These are phyloP conservation scores for Neurospora terricola DNA, from an alignment of 495 filamentous ascomycete genomes.

Conservation along the genomic window DNA sequence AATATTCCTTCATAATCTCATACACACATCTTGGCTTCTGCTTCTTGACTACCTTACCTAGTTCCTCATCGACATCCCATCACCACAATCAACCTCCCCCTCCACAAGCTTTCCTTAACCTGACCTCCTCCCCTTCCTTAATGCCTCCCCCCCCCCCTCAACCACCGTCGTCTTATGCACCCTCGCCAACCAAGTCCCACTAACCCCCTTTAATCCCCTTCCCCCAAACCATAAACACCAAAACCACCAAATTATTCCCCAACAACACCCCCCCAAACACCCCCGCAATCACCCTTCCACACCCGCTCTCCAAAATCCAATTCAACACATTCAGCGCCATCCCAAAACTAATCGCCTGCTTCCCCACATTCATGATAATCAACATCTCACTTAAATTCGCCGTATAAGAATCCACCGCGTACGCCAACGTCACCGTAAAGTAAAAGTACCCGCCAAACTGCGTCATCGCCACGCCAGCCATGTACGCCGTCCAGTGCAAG, in stretches of 20 bases:
- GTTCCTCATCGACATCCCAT: not conserved
- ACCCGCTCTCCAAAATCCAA: slow-evolving; percentile 27
- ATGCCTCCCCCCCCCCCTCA: slow-evolving; percentile 5
- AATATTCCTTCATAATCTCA: not conserved
- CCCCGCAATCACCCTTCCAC: slow-evolving; percentile 21
- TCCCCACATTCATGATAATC: slow-evolving; percentile 51
- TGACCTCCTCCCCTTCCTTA: not conserved
- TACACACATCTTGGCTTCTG: not conserved
- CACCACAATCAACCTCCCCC: too few species aligned
- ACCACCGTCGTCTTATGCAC: slow-evolving; percentile 15
- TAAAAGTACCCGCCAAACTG: slow-evolving; percentile 31
- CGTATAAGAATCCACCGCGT: slow-evolving; percentile 55
- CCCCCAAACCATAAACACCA: slow-evolving; percentile 29
- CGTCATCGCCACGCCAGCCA: slow-evolving; percentile 48
- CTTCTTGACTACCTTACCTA: not conserved
- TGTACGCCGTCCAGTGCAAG: slow-evolving; percentile 49
- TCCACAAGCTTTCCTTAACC: too few species aligned
- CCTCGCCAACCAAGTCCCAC: slow-evolving; percentile 23
- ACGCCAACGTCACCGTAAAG: slow-evolving; percentile 28
- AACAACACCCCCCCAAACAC: too few species aligned
- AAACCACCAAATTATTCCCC: slow-evolving; percentile 22
- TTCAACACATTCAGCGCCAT: slow-evolving; percentile 25
- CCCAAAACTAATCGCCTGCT: slow-evolving; percentile 44
- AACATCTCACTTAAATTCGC: slow-evolving; percentile 50
- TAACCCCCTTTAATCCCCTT: slow-evolving; percentile 24